Evolutionary conservation across 768 basidiomycete genomes (phyloP), one percentile per base, ranked within the genome.

Genomic region (Kwoniella europaea): DNA sequence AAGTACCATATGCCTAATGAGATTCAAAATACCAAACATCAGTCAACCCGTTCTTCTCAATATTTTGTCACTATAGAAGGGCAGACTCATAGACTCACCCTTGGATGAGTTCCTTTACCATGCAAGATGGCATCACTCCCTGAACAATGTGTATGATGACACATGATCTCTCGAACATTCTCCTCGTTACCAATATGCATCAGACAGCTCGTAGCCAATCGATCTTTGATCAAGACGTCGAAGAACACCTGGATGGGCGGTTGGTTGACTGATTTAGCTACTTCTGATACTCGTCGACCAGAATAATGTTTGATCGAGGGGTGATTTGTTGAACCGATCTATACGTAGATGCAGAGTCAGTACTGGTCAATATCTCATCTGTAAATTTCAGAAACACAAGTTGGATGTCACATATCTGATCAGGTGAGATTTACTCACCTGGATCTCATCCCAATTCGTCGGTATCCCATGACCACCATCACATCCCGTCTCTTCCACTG

Each of bases 101-200:
- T 69, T 4, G 79, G 79, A 71, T 82, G 79, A 29, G 71, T 68
- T 20, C 66, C 62, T 54, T 72, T 67, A 3, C 79, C 74, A 63
- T 78, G 77, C 50, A 82, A 59, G 29, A 82, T 80, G 18, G 73
- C 82, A 74, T 83, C 82, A 62, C 76, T 79, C 15, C 82, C 82
- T 1, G 72, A 66, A 66, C 75, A 76, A 63, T 83, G 82, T n/a
- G 68, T 71, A 27, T 71, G 72, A 65, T 82, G 79, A 27, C 62
- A 57, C 76, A 83, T 76, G 27, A 83, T 82, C 54, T 46, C 29
- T 65, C 71, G 69, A 16, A 83, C 82, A 64, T 83, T 83, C 65
- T 81, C 79, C 67, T 83, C 82, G 58, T 82, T 72, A 1, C 81
- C 82, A 10, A 77, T 72, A 67, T 83, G 82, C 76, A 82, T 79